phyloP scores from a whole-genome alignment of 176 grass and related monocot genomes.

The Triticum aestivum region IWGSC_CS_RefSeq_v2.1 NC_057802.1:302766434-302766933 shows the following conservation, averaged over 20 bases:
- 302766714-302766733: slow-evolving; percentile 26
- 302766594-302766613: not conserved
- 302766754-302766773: slow-evolving; percentile 61
- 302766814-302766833: slow-evolving; percentile 62
- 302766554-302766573: not conserved
- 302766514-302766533: not conserved
- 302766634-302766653: not conserved
- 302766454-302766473: not conserved
- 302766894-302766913: slow-evolving; percentile 33
- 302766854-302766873: slow-evolving; percentile 67
- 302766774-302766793: slow-evolving; percentile 67
- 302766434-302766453: not conserved
- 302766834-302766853: slow-evolving; percentile 56
- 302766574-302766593: not conserved
- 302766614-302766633: not conserved
- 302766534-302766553: not conserved
- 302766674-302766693: not conserved
- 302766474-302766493: not conserved
- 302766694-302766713: not conserved
- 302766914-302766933: not conserved
- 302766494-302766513: not conserved
- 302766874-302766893: slow-evolving; percentile 25
- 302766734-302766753: slow-evolving; percentile 72
- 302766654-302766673: not conserved
- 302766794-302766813: slow-evolving; percentile 49